Percentiles rank a stretch among this genome's conserved stretches.
Conservation (phyloP, 306 rosid species). For the Amphicarpaea edgeworthii region DNA sequence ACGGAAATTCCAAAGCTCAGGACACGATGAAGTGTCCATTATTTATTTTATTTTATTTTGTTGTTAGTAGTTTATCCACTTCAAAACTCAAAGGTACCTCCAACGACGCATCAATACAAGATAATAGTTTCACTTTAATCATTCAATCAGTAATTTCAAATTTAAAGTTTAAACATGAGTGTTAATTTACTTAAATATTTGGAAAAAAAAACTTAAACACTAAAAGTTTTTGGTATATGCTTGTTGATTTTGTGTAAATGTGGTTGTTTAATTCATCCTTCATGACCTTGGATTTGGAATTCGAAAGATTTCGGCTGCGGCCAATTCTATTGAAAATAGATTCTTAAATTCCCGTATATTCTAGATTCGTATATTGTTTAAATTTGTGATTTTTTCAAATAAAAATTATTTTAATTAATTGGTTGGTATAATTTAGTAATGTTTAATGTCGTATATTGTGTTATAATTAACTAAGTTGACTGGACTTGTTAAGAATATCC, state of each 20-base stretch:
- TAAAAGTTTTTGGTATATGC: not conserved
- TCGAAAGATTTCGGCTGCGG: not conserved
- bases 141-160: too few species aligned
- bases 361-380: not conserved
- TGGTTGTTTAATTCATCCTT: not conserved
- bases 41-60: not conserved
- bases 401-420: not conserved
- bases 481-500: not conserved
- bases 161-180: too few species aligned
- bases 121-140: too few species aligned
- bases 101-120: too few species aligned
- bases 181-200: too few species aligned
- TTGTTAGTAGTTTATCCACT: not conserved
- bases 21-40: not conserved
- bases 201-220: too few species aligned
- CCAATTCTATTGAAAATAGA: not conserved
- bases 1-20: slow-evolving; percentile 13
- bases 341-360: not conserved
- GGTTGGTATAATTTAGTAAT: not conserved
- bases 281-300: not conserved
- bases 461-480: too few species aligned
- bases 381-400: not conserved
- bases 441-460: not conserved
- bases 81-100: not conserved
- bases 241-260: not conserved